These are phyloP conservation scores for Phytophthora agathidicida DNA, from an alignment of 352 stramenopile genomes.

Conservation along the genomic window DNA sequence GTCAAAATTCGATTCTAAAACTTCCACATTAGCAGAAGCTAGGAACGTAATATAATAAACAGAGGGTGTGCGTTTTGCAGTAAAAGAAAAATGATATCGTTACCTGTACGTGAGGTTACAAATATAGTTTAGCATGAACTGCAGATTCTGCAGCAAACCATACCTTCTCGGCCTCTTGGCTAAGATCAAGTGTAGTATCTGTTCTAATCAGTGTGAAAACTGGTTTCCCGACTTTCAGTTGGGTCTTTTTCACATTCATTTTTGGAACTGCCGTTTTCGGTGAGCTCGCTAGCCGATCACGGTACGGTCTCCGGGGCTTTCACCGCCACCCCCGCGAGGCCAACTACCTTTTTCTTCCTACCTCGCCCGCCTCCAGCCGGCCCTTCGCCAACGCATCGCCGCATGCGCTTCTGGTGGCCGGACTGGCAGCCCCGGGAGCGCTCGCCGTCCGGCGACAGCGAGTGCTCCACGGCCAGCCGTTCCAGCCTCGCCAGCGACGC, in stretches of 20 bases:
- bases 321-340: conserved; percentile 12
- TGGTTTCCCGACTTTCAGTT: conserved; percentile 70
- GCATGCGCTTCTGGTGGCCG: too few relatives aligned
- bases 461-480: too few relatives aligned
- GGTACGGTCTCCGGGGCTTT: conserved; percentile 21
- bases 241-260: conserved; percentile 90
- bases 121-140: neutral
- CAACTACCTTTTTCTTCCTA: neutral
- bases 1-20: too few relatives aligned
- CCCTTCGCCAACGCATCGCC: too few relatives aligned
- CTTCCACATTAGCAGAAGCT: neutral
- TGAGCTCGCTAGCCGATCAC: conserved; percentile 11
- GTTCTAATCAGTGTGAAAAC: conserved; percentile 94
- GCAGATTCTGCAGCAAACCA: conserved; percentile 22
- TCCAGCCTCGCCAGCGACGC: too few relatives aligned
- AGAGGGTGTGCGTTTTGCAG: too few relatives aligned
- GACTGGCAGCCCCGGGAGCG: too few relatives aligned
- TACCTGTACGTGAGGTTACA: neutral
- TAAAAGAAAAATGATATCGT: too few relatives aligned
- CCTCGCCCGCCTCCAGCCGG: too few relatives aligned
- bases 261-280: conserved; percentile 37
- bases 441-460: too few relatives aligned
- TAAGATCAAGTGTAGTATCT: conserved; percentile 68
- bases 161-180: conserved; percentile 88
- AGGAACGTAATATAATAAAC: neutral